phyloP scores from a whole-genome alignment of 345 rosid species.

The Sapria himalayana region DNA sequence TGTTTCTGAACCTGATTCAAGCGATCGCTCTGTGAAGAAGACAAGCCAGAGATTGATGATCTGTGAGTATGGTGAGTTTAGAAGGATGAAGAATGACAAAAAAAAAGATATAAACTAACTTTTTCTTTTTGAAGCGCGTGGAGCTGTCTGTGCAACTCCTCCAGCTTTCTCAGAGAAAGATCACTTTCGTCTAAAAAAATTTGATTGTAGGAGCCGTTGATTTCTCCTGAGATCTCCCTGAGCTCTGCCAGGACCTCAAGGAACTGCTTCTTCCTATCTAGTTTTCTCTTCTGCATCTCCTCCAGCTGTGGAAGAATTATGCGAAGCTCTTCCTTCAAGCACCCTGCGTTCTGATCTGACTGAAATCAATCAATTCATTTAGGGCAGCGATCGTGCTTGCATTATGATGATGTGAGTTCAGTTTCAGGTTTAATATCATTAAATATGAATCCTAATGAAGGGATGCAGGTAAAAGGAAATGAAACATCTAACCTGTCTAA shows the following conservation, averaged over 20 bases:
- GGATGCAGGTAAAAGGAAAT: too few species aligned
- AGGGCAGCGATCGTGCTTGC: too few species aligned
- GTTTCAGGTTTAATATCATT: too few species aligned
- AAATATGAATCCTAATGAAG: too few species aligned
- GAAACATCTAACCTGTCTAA: conserved; percentile 72
- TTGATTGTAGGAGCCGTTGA: conserved; percentile 32
- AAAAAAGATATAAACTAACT: conserved; percentile 16
- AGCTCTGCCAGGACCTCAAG: conserved; percentile 38
- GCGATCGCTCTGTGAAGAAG: conserved; percentile 36
- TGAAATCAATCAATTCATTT: too few species aligned
- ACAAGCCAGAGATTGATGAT: neutral
- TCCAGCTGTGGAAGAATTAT: conserved; percentile 62
- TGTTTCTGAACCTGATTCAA: conserved; percentile 37
- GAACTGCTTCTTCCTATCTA: conserved; percentile 68
- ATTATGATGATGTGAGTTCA: too few species aligned
- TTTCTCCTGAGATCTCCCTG: conserved; percentile 29
- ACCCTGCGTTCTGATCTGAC: conserved; percentile 58
- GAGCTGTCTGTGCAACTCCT: conserved; percentile 45
- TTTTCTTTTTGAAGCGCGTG: conserved; percentile 52
- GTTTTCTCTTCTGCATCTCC: conserved; percentile 67
- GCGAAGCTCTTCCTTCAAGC: conserved; percentile 68
- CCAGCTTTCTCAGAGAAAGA: conserved; percentile 56
- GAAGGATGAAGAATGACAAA: neutral
- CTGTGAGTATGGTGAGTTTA: too few species aligned
- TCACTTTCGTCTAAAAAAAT: conserved; percentile 51